phyloP scores from a whole-genome alignment of 305 asterid species.

The Caryopteris hybrid region DNA sequence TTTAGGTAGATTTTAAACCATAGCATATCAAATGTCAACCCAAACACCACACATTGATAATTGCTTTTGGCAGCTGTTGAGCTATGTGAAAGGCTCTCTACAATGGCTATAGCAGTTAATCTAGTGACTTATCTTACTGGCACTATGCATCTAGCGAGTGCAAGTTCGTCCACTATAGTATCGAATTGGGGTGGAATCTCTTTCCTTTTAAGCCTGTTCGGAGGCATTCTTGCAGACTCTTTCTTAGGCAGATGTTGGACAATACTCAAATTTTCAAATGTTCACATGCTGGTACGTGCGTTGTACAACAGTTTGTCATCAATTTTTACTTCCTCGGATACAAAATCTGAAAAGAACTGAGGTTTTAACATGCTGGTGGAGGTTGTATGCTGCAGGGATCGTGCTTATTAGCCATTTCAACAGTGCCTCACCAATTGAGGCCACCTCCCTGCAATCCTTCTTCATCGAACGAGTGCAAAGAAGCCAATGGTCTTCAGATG shows the following conservation, averaged over 20 bases:
- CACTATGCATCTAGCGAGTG: slow-evolving; percentile 40
- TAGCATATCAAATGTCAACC: not conserved
- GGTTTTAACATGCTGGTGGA: too few species aligned
- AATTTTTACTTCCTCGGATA: too few species aligned
- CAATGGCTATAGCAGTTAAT: slow-evolving; percentile 41
- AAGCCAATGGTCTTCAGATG: slow-evolving; percentile 18
- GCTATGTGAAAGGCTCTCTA: slow-evolving; percentile 30
- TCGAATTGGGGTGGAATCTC: slow-evolving; percentile 38
- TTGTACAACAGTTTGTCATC: too few species aligned
- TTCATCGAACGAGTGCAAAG: not conserved
- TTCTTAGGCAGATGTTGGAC: slow-evolving; percentile 48
- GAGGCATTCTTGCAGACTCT: slow-evolving; percentile 47
- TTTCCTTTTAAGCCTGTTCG: slow-evolving; percentile 36
- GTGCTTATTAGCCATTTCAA: slow-evolving; percentile 17
- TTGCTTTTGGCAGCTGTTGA: slow-evolving; percentile 26
- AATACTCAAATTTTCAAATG: slow-evolving; percentile 26
- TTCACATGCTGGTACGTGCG: slow-evolving; percentile 34
- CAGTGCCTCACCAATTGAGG: slow-evolving; percentile 13
- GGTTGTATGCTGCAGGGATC: slow-evolving; percentile 10
- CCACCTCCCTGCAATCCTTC: slow-evolving; percentile 20
- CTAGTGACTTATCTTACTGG: slow-evolving; percentile 42
- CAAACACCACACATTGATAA: too few species aligned
- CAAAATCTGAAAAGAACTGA: too few species aligned
- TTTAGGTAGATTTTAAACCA: not conserved
- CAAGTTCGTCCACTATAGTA: slow-evolving; percentile 33